A percentile compares a stretch with the other conserved stretches of the same genome.
Conservation (phyloP, 352 stramenopile genomes). For the Sclerospora graminicola region DNA sequence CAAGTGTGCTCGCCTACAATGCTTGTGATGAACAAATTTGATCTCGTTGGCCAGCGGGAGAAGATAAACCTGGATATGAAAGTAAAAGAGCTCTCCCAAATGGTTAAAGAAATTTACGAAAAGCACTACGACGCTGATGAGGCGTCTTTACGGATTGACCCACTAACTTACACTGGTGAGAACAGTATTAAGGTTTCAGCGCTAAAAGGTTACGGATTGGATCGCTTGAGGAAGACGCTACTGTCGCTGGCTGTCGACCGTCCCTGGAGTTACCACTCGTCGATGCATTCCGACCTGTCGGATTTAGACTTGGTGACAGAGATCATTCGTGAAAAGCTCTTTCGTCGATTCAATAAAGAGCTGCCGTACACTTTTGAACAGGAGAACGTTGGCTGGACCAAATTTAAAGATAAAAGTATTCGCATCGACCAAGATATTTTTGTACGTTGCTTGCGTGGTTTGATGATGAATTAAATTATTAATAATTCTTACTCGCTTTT, state of each 20-base stretch:
- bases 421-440: slow-evolving; percentile 85
- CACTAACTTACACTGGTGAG: slow-evolving; percentile 59
- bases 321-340: slow-evolving; percentile 85
- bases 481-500: too few relatives aligned
- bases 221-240: slow-evolving; percentile 51
- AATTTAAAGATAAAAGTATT: slow-evolving; percentile 78
- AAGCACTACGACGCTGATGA: slow-evolving; percentile 50
- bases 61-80: slow-evolving; percentile 48
- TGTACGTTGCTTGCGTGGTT: slow-evolving; percentile 28
- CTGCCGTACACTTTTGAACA: slow-evolving; percentile 77
- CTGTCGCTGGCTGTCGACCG: slow-evolving; percentile 58
- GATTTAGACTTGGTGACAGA: slow-evolving; percentile 77
- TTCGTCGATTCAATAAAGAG: slow-evolving; percentile 81
- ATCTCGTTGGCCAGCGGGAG: slow-evolving; percentile 47
- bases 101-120: slow-evolving; percentile 73
- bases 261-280: slow-evolving; percentile 79
- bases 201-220: slow-evolving; percentile 56
- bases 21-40: slow-evolving; percentile 84
- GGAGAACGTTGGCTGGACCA: slow-evolving; percentile 80
- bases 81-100: slow-evolving; percentile 68
- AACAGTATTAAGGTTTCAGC: slow-evolving; percentile 76
- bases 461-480: too few relatives aligned
- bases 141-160: slow-evolving; percentile 43
- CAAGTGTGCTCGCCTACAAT: slow-evolving; percentile 67
- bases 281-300: slow-evolving; percentile 73